Evolutionary conservation across 306 rosid species (phyloP).

Genomic region (Quercus bicolor): DNA sequence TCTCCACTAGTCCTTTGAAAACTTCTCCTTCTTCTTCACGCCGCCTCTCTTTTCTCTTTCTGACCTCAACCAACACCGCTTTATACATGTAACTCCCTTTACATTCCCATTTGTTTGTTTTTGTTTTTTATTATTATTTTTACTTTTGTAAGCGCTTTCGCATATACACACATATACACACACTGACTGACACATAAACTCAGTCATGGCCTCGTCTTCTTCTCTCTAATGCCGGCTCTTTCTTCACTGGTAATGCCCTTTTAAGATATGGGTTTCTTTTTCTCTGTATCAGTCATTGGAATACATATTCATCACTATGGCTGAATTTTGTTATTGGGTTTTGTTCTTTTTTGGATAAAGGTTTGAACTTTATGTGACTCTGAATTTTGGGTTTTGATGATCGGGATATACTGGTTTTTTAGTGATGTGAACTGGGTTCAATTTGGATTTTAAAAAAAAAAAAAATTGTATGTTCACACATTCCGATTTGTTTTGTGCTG

Average conservation of each 20-base stretch:
- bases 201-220: background rate
- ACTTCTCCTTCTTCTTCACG: constrained; percentile 39
- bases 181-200: background rate
- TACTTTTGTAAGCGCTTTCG: too few relatives aligned
- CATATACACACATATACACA: too few relatives aligned
- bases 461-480: background rate
- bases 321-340: background rate
- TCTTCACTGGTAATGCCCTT: constrained; percentile 17
- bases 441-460: background rate
- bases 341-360: background rate
- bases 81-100: constrained; percentile 1
- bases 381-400: constrained; percentile 13
- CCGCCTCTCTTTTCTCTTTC: constrained; percentile 37
- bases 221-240: constrained; percentile 7
- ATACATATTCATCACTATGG: constrained; percentile 12
- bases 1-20: constrained; percentile 1
- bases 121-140: background rate
- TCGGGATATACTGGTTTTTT: constrained; percentile 21
- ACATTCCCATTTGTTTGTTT: constrained; percentile 1
- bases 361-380: background rate
- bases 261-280: background rate
- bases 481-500: background rate
- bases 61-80: too few relatives aligned
- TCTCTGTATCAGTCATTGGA: background rate
- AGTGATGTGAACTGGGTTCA: constrained; percentile 3